phyloP scores from a whole-genome alignment of 2,329 filamentous ascomycete genomes.

The Sarocladiaceae sp. region DNA sequence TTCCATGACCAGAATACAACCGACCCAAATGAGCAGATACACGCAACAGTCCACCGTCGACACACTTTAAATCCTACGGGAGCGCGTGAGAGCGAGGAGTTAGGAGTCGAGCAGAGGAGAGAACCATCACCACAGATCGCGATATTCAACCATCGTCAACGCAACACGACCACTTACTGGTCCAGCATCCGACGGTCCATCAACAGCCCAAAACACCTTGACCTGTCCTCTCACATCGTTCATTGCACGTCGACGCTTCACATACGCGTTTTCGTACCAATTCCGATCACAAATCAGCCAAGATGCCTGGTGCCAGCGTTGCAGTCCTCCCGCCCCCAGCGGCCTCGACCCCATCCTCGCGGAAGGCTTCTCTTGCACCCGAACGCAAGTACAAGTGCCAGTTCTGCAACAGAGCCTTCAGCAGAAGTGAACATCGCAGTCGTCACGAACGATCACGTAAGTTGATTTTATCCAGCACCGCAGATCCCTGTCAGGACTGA shows the following conservation, averaged over 20 bases:
- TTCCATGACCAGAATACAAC: conserved; percentile 38
- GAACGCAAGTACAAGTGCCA: conserved; percentile 99
- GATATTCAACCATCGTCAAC: conserved; percentile 56
- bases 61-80: conserved; percentile 70
- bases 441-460: conserved; percentile 97
- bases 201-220: neutral
- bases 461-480: too few relatives aligned
- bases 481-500: too few relatives aligned
- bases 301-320: conserved; percentile 69
- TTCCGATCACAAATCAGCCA: conserved; percentile 21
- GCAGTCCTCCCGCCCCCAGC: conserved; percentile 60
- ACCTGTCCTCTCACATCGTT: neutral
- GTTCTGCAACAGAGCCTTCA: conserved; percentile 97
- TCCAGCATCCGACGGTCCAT: neutral
- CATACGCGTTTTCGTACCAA: neutral
- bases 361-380: conserved; percentile 72
- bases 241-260: neutral
- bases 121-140: conserved; percentile 26
- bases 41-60: conserved; percentile 48
- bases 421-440: conserved; percentile 93
- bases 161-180: neutral
- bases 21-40: conserved; percentile 49
- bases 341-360: conserved; percentile 65
- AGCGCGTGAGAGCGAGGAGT: conserved; percentile 57
- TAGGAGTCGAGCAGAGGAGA: conserved; percentile 31